A percentile compares a stretch with the other conserved stretches of the same genome.
phyloP scores from a whole-genome alignment of 2,329 filamentous ascomycete species.

The Fusarium sp. region DNA sequence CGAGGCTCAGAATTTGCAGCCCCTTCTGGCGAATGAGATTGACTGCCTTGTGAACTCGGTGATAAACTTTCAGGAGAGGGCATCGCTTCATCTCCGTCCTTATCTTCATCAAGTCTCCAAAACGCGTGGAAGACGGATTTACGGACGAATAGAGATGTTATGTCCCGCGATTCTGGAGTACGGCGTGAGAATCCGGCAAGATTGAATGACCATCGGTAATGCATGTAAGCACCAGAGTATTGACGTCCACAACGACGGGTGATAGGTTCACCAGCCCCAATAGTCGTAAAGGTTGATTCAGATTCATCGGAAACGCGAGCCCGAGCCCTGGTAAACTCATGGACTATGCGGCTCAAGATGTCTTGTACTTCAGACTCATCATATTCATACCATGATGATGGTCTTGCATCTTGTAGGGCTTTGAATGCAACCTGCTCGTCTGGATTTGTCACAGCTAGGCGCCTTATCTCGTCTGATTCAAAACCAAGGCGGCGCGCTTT shows the following conservation, averaged over 20 bases:
- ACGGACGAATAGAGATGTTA: slow-evolving; percentile 11
- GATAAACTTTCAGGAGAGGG: background rate
- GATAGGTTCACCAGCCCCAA: background rate
- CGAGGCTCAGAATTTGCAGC: background rate
- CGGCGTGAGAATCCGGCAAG: background rate
- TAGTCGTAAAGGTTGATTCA: background rate
- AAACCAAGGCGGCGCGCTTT: slow-evolving; percentile 1
- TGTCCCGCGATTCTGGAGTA: background rate
- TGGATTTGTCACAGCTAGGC: background rate
- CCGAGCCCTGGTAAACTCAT: background rate
- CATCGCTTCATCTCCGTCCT: background rate
- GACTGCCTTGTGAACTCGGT: background rate
- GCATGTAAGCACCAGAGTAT: slow-evolving; percentile 5
- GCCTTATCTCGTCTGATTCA: background rate
- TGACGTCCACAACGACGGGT: background rate
- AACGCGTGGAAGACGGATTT: slow-evolving; percentile 14
- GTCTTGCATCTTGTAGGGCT: background rate
- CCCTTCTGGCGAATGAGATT: background rate
- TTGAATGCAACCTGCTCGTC: background rate
- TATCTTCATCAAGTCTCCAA: background rate
- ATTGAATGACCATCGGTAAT: background rate
- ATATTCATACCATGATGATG: background rate
- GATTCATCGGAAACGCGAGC: no score
- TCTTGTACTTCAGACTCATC: background rate
- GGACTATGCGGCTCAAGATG: background rate